Conservation (phyloP, 192 early-diverging fungal species). For the Gonapodya sp. region DNA sequence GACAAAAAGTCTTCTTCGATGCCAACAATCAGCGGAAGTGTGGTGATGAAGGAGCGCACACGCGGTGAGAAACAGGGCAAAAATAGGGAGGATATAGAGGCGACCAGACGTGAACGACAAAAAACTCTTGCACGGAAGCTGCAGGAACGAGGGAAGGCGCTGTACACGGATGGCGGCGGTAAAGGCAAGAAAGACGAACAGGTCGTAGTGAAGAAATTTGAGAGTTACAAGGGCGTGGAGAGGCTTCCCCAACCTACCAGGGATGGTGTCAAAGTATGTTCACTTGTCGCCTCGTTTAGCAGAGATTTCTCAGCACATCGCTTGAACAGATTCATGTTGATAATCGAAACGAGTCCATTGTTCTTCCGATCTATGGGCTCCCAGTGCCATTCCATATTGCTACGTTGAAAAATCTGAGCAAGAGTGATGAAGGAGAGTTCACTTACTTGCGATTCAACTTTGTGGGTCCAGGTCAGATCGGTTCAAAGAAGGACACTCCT, state of each 20-base stretch:
- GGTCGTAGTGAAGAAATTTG: slow-evolving; percentile 75
- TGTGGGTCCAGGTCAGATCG: slow-evolving; percentile 84
- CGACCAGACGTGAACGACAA: slow-evolving; percentile 62
- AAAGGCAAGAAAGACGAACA: slow-evolving; percentile 52
- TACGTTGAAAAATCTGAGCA: slow-evolving; percentile 86
- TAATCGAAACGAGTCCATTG: slow-evolving; percentile 70
- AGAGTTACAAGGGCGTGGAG: slow-evolving; percentile 88
- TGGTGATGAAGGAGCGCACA: slow-evolving; percentile 26
- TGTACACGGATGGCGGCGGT: slow-evolving; percentile 54
- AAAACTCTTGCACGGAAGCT: slow-evolving; percentile 68
- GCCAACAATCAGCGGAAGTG: slow-evolving; percentile 11
- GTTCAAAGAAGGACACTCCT: slow-evolving; percentile 75
- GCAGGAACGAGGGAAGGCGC: slow-evolving; percentile 66
- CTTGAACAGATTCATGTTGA: slow-evolving; percentile 75
- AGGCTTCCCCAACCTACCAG: slow-evolving; percentile 54
- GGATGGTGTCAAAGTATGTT: slow-evolving; percentile 31
- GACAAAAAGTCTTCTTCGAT: background rate
- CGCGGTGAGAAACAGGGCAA: slow-evolving; percentile 24
- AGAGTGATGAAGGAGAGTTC: slow-evolving; percentile 87
- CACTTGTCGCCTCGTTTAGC: background rate
- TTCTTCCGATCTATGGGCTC: slow-evolving; percentile 90
- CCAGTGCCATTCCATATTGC: slow-evolving; percentile 98
- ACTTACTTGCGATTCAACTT: slow-evolving; percentile 91
- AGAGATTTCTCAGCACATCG: too few relatives aligned
- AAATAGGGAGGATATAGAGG: background rate